Percentiles rank a stretch among this genome's conserved stretches.
These are phyloP conservation scores for Silene vulgaris DNA, from an alignment of 179 eudicot species.

Conservation along the genomic window DNA sequence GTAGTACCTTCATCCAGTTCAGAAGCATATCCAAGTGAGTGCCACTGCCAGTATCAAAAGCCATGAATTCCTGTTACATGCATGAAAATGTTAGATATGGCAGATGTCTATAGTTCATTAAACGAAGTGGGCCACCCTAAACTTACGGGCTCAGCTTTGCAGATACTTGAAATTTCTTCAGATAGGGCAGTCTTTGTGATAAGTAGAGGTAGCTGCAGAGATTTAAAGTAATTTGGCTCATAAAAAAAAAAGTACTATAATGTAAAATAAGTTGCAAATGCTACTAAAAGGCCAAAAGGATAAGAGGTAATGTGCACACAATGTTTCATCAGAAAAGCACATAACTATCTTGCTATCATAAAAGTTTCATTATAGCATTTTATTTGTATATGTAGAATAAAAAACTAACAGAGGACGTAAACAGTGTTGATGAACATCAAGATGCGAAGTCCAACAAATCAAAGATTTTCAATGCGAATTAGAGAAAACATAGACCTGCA, in stretches of 20 bases:
- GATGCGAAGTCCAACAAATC: neutral
- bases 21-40: constrained; percentile 77
- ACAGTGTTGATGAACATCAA: neutral
- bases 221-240: neutral
- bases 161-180: constrained; percentile 62
- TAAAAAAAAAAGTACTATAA: neutral
- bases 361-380: neutral
- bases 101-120: constrained; percentile 8
- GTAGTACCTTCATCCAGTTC: constrained; percentile 78
- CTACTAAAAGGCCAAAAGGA: neutral
- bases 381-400: neutral
- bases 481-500: constrained; percentile 57
- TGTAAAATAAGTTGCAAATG: neutral
- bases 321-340: neutral
- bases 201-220: constrained; percentile 73
- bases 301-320: neutral
- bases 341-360: neutral
- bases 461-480: neutral
- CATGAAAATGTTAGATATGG: constrained; percentile 15
- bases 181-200: constrained; percentile 47
- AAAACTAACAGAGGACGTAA: neutral
- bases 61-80: constrained; percentile 45
- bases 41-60: constrained; percentile 25
- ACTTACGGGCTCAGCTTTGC: constrained; percentile 50
- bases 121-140: constrained; percentile 9